Evolutionary conservation across 176 grass and related monocot species (phyloP), one percentile per base, ranked within the genome.

Genomic region (Carex scoparia): DNA sequence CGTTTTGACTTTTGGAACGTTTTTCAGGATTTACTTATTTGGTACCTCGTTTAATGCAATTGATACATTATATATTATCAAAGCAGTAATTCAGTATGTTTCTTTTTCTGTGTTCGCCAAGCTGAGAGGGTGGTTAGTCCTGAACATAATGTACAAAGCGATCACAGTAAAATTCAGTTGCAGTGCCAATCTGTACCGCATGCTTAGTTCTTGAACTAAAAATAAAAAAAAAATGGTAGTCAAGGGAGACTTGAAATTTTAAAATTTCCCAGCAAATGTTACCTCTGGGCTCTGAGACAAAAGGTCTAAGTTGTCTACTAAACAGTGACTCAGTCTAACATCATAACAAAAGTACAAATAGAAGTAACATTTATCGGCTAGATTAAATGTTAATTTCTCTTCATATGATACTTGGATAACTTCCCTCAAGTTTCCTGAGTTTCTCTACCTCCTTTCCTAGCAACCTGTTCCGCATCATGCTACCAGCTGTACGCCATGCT

Each of bases 381-480:
- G 33, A 60, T 80, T 79, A 53, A 35, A 35, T 7, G n/a, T 80
- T 35, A 23, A 61, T 57, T 79, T 12, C 75, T 31, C 46, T 79
- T 61, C 51, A 80, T 72, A 72, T 15, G 16, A 83, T n/a, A 54
- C 16, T 53, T 28, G 35, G 54, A 86, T 88, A 63, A 57, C 51
- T 62, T 81, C 61, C 84, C 35, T 90, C 70, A 0, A 88, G 81
- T 0, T 61, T 84, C 13, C 85, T 87, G 62, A 98, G 86, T 28
- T 81, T 90, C 23, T 92, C 85, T 68, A 94, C 88, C 85, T 94
- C 96, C 81, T 68, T 84, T 53, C 93, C 88, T 64, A 99, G 80
- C 73, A 99, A 70, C 51, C 86, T 66, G 65, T 90, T 91, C 48
- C 91, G 87, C 69, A 92, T 65, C 86, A 95, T 82, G 80, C 80